Evolutionary conservation across 345 rosid species (phyloP), one percentile per base, ranked within the genome.

Genomic region (Rubroshorea leprosula): DNA sequence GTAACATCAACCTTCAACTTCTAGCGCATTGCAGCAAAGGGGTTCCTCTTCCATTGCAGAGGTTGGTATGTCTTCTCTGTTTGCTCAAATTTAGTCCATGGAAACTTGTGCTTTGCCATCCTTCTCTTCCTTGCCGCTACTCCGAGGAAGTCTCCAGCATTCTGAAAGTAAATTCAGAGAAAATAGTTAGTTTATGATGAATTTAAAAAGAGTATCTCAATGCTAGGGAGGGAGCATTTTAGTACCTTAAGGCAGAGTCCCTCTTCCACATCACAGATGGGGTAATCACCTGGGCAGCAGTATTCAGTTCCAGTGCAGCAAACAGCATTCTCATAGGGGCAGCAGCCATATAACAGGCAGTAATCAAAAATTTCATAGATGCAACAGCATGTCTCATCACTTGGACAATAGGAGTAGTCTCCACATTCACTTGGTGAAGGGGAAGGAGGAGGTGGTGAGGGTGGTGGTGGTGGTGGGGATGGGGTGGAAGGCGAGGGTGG

Each of bases 271-370:
- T 81, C 79, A 62, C 95, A 86, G 53, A 83, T 65, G 4, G 90
- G 95, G 67, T 86, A 86, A 29, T 81, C 87, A 58, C 79, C 51
- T 0, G 95, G 95, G 61, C 95, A 86, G 60, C 95, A 83, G 53
- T 76, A 74, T 0, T 49, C 75, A 0, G 80, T 72, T 35, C 73
- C 84, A 13, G 74, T 31, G 54, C 95, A 86, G 74, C 95, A 86
- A 18, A 81, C 80, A 6, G 80, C 90, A 62, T 80, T 76, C 71
- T 79, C 73, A 5, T 75, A 81, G 18, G 74, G 49, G 35, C 95
- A 86, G 74, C 95, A 86, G 18, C 90, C 87, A 44, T 78, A 83
- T 25, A 72, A 29, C 8, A 78, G 18, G 73, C 95, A 86, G 58
- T 9, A 56, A 57, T 76, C 80, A 8, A 0, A 76, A 61, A 68